phyloP scores from a whole-genome alignment of 2,329 filamentous ascomycete genomes.

The Ascochyta lentis region DNA sequence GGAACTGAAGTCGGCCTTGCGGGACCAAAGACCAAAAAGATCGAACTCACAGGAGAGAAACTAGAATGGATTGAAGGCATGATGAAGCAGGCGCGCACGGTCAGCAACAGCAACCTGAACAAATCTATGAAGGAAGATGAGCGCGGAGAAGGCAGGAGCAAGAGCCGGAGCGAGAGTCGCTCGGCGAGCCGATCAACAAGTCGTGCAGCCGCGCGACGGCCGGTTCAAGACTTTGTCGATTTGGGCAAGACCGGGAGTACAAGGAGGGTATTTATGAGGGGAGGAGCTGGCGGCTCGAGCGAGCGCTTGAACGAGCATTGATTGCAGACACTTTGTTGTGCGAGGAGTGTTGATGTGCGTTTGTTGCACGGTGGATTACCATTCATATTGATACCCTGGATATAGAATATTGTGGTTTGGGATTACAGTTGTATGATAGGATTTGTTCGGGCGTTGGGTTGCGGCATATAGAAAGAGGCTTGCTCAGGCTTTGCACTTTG shows the following conservation, averaged over 20 bases:
- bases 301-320: slow-evolving; percentile 15
- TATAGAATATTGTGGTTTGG: slow-evolving; percentile 18
- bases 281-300: slow-evolving; percentile 9
- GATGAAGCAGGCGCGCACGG: slow-evolving; percentile 77
- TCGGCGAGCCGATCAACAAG: slow-evolving; percentile 34
- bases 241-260: slow-evolving; percentile 75
- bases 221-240: slow-evolving; percentile 64
- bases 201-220: slow-evolving; percentile 25
- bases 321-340: neutral
- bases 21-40: slow-evolving; percentile 69
- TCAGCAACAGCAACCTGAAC: slow-evolving; percentile 66
- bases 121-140: slow-evolving; percentile 25
- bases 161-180: slow-evolving; percentile 36
- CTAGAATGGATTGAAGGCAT: slow-evolving; percentile 83
- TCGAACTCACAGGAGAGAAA: slow-evolving; percentile 73
- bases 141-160: slow-evolving; percentile 29
- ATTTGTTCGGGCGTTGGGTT: neutral
- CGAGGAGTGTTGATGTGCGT: neutral
- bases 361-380: slow-evolving; percentile 5
- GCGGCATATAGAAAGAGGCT: neutral
- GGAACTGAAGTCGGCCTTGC: slow-evolving; percentile 68
- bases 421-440: slow-evolving; percentile 3
- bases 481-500: neutral
- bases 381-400: slow-evolving; percentile 20
- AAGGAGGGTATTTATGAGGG: slow-evolving; percentile 70